Base-by-base conservation (phyloP, 1,139 yeast genomes). In the Pichia sp. region DNA sequence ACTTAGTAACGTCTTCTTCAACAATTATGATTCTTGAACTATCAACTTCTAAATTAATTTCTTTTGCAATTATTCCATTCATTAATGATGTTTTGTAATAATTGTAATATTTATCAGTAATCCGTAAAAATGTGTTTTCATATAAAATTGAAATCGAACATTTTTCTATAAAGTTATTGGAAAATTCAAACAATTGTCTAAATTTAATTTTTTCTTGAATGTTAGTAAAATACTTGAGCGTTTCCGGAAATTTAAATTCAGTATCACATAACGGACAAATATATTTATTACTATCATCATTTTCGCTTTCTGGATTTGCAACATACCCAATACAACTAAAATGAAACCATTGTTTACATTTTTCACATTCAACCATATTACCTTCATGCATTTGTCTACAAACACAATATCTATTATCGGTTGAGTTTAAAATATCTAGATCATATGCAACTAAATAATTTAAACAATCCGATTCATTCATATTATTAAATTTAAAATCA, bases 271-370 rank as follows among this genome's bases (percentile, higher is more conserved):
- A 67, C 0, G 93, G 87, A 70, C 96, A 89, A 2, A 74, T 66
- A 63, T 81, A 81, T 11, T 73, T 77, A 41, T 44, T 42, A 14
- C 16, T 25, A 29, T 33, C 39, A 2, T 36, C 51, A 30, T 73
- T 71, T 3, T 58, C 62, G 42, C 58, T 71, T 60, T 60, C 61
- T 57, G 63, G 67, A 54, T 64, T 68, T n/a, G 19, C 38, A 48
- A 66, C 74, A 60, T 70, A 63, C 53, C 76, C 76, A 43, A 88
- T 73, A 68, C 96, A 89, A 38, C 71, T 73, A 49, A 79, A 77
- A 64, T 88, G 96, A 64, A 81, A 88, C 95, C 95, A 86, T 63
- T 87, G 95, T 49, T 79, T 76, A 66, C 96, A 88, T 31, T 67
- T 67, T 57, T 85, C 95, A 69, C 96, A 89, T 60, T 83, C 88